Percentiles rank a stretch among this genome's conserved stretches.
These are phyloP conservation scores for Prosopis cineraria DNA, from an alignment of 306 rosid genomes.

Conservation along the genomic window DNA sequence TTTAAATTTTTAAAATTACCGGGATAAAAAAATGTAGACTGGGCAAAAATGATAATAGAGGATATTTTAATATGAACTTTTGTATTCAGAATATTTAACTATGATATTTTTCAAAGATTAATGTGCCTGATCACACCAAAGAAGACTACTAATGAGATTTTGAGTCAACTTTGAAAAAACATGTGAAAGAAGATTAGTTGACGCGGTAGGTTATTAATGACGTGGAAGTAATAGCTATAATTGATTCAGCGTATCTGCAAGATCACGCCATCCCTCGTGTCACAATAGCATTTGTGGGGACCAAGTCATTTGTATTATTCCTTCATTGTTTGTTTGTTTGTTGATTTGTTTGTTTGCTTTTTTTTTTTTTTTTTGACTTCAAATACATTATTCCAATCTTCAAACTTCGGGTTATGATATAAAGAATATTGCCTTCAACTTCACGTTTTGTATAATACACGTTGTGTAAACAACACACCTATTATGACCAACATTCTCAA, in stretches of 20 bases:
- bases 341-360: too few relatives aligned
- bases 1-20: too few relatives aligned
- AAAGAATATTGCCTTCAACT: not conserved
- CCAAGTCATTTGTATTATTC: too few relatives aligned
- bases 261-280: not conserved
- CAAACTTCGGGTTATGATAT: too few relatives aligned
- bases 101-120: not conserved
- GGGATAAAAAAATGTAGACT: too few relatives aligned
- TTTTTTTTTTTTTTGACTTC: too few relatives aligned
- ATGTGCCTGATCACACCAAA: not conserved
- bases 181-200: not conserved
- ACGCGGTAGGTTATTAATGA: not conserved
- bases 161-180: not conserved
- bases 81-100: not conserved
- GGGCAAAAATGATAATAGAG: too few relatives aligned
- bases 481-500: not conserved
- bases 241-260: not conserved
- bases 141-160: not conserved
- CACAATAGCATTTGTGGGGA: not conserved
- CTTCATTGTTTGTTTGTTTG: too few relatives aligned
- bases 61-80: too few relatives aligned
- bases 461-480: not conserved
- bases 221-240: not conserved
- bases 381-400: too few relatives aligned
- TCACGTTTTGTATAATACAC: not conserved